phyloP scores from a whole-genome alignment of 2,329 filamentous ascomycete genomes.

The Diaporthe humulicola region DNA sequence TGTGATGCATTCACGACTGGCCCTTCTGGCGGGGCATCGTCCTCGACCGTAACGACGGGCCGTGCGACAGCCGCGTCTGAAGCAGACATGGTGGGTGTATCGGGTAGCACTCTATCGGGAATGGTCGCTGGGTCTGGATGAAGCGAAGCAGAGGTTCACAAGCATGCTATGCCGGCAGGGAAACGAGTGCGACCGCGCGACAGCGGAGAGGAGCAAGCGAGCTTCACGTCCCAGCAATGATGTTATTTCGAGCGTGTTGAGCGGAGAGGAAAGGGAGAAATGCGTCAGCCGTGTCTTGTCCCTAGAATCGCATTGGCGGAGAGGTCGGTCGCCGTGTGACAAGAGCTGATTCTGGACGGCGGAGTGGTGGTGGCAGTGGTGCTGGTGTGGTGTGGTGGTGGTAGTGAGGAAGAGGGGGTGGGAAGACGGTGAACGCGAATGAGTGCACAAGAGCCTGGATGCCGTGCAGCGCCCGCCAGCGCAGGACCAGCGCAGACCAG shows the following conservation, averaged over 20 bases:
- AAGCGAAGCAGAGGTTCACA: background rate
- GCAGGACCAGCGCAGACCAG: slow-evolving; percentile 21
- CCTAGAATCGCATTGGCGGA: slow-evolving; percentile 19
- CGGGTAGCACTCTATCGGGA: background rate
- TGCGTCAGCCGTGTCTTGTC: background rate
- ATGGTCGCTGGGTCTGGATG: background rate
- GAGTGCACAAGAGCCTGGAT: slow-evolving; percentile 21
- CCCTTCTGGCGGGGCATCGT: slow-evolving; percentile 33
- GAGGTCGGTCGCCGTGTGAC: slow-evolving; percentile 1
- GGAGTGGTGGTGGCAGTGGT: background rate
- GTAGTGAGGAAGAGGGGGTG: slow-evolving; percentile 2
- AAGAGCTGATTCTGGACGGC: slow-evolving; percentile 4
- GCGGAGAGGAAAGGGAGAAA: background rate
- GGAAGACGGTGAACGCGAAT: slow-evolving; percentile 28
- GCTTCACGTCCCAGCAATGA: background rate
- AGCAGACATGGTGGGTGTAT: slow-evolving; percentile 25
- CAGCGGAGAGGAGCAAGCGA: slow-evolving; percentile 17
- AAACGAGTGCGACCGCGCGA: slow-evolving; percentile 31
- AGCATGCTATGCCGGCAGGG: slow-evolving; percentile 31
- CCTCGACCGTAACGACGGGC: slow-evolving; percentile 21
- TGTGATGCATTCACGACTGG: slow-evolving; percentile 56
- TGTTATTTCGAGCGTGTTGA: background rate
- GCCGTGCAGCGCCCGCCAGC: slow-evolving; percentile 24
- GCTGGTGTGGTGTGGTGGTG: slow-evolving; percentile 10
- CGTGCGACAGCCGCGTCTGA: slow-evolving; percentile 30